A percentile compares a stretch with the other conserved stretches of the same genome.
These are phyloP conservation scores for Collariella sp. DNA, from an alignment of 495 filamentous ascomycete genomes.

Conservation along the genomic window DNA sequence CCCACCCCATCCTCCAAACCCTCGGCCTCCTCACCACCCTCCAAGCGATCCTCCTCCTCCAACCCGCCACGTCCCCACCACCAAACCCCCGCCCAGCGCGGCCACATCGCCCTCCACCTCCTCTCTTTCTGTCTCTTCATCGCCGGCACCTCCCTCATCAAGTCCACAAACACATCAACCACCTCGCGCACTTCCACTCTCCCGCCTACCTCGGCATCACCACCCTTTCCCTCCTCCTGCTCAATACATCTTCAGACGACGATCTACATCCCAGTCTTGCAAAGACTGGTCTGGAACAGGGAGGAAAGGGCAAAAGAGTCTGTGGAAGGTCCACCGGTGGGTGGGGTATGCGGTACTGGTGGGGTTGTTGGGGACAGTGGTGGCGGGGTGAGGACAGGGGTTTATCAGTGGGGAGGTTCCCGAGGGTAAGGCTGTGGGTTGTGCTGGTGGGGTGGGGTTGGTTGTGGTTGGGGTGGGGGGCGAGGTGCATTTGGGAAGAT, in stretches of 20 bases:
- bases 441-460: no score
- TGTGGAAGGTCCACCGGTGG: no score
- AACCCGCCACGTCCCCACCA: conserved; percentile 67
- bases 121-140: conserved; percentile 53
- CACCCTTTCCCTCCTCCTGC: conserved; percentile 60
- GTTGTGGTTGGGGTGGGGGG: no score
- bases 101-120: conserved; percentile 59
- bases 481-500: no score
- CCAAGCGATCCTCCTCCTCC: conserved; percentile 75
- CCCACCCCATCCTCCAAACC: conserved; percentile 81
- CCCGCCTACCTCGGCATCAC: conserved; percentile 65
- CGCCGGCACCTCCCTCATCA: conserved; percentile 66
- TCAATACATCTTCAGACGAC: conserved; percentile 72
- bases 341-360: no score
- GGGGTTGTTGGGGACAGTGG: no score
- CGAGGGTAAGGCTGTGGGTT: no score
- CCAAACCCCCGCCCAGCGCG: conserved; percentile 65
- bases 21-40: conserved; percentile 62
- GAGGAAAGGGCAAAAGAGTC: no score
- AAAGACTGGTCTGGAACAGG: no score
- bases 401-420: no score
- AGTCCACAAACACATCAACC: conserved; percentile 62
- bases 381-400: no score
- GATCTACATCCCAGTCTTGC: conserved; percentile 70
- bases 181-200: conserved; percentile 60